Evolutionary conservation across 139 green algal genomes (phyloP).

Genomic region (Chlamydomonas asymmetrica): DNA sequence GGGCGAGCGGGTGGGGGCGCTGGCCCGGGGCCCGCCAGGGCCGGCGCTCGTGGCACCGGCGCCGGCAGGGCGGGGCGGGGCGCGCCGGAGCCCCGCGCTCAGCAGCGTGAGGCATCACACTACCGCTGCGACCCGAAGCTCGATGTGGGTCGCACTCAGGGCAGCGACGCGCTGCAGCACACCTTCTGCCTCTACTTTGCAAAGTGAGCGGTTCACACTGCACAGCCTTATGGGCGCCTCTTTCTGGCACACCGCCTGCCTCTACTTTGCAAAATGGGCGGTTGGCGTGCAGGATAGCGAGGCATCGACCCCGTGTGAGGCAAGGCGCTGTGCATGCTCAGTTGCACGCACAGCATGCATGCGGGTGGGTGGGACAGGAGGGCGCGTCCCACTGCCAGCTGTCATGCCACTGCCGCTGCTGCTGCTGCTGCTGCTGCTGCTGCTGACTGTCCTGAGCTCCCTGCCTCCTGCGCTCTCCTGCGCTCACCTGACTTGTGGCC

Average conservation of each 20-base stretch:
- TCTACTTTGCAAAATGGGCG: slow-evolving; percentile 70
- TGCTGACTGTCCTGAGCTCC: too few species aligned
- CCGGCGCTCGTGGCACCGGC: not conserved
- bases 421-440: slow-evolving; percentile 69
- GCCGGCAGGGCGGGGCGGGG: too few species aligned
- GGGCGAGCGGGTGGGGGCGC: not conserved
- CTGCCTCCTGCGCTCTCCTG: too few species aligned
- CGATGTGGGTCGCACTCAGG: slow-evolving; percentile 63
- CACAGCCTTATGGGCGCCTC: slow-evolving; percentile 20
- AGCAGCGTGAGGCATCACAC: slow-evolving; percentile 41
- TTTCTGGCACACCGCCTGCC: slow-evolving; percentile 53
- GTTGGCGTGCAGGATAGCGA: too few species aligned
- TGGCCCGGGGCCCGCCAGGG: not conserved
- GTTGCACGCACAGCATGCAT: too few species aligned
- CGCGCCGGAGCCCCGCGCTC: too few species aligned
- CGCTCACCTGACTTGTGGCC: too few species aligned
- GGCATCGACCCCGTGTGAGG: too few species aligned
- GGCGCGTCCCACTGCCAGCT: too few species aligned
- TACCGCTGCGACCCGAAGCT: slow-evolving; percentile 57
- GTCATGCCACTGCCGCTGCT: slow-evolving; percentile 11
- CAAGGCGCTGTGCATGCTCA: too few species aligned
- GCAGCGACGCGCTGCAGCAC: slow-evolving; percentile 42
- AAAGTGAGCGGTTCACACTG: slow-evolving; percentile 32
- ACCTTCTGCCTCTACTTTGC: slow-evolving; percentile 77
- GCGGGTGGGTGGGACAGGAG: too few species aligned